phyloP scores from a whole-genome alignment of 805 yeast genomes.

The Kuraishia capsulata region DNA sequence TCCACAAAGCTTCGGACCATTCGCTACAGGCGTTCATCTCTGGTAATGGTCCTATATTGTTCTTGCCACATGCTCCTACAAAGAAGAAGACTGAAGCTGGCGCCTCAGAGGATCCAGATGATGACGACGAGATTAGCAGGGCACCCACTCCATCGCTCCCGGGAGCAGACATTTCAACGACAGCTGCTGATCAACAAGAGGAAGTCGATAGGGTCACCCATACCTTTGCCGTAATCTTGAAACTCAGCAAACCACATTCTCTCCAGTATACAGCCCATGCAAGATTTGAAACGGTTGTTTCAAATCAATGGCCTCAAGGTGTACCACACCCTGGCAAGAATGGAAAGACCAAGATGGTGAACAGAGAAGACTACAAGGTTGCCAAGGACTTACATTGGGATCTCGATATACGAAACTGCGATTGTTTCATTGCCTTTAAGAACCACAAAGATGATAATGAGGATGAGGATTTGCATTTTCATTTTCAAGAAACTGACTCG shows the following conservation, averaged over 20 bases:
- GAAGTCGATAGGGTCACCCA: slow-evolving; percentile 21
- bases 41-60: slow-evolving; percentile 23
- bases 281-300: slow-evolving; percentile 33
- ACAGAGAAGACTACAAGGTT: slow-evolving; percentile 32
- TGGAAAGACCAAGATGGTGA: slow-evolving; percentile 28
- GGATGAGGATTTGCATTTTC: slow-evolving; percentile 2
- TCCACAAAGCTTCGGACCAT: background rate
- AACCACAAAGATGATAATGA: slow-evolving; percentile 4
- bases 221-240: slow-evolving; percentile 42
- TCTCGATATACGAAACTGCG: slow-evolving; percentile 29
- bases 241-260: slow-evolving; percentile 29
- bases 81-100: slow-evolving; percentile 9
- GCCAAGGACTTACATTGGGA: slow-evolving; percentile 33
- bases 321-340: slow-evolving; percentile 25
- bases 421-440: slow-evolving; percentile 24
- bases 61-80: slow-evolving; percentile 23
- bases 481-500: slow-evolving; percentile 3
- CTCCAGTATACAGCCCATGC: slow-evolving; percentile 27
- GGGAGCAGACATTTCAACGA: background rate
- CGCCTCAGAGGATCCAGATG: slow-evolving; percentile 2
- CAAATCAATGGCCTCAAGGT: slow-evolving; percentile 32
- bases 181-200: too few relatives aligned
- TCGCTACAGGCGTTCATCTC: slow-evolving; percentile 16
- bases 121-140: background rate
- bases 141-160: background rate